Conservation (phyloP, 257 asterid species). For the Schizonepeta tenuifolia region DNA sequence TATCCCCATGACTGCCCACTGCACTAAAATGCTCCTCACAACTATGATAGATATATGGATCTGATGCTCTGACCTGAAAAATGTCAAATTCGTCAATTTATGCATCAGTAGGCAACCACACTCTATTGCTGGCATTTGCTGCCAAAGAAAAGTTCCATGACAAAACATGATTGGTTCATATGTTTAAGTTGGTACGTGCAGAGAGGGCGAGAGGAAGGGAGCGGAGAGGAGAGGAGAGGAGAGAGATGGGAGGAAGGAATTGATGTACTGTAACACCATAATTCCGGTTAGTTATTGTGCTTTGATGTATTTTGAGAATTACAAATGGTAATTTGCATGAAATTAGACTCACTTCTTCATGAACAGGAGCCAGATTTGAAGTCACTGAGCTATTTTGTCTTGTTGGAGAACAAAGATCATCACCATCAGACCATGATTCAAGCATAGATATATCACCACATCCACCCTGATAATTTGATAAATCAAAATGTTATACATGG, state of each 20-base stretch:
- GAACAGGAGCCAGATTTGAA: constrained; percentile 47
- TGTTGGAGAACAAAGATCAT: constrained; percentile 55
- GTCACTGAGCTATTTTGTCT: constrained; percentile 46
- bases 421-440: constrained; percentile 68
- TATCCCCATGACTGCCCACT: constrained; percentile 35
- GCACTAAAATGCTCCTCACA: constrained; percentile 64
- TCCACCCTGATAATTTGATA: constrained; percentile 55
- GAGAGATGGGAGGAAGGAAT: not conserved
- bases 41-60: constrained; percentile 60
- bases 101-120: constrained; percentile 26
- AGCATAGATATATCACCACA: constrained; percentile 47
- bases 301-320: constrained; percentile 10
- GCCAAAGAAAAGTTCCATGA: constrained; percentile 20
- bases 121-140: not conserved
- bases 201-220: constrained; percentile 10
- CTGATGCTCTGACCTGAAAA: constrained; percentile 65
- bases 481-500: constrained; percentile 31
- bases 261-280: not conserved
- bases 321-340: constrained; percentile 22
- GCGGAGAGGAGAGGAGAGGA: not conserved
- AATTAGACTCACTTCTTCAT: constrained; percentile 69
- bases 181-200: not conserved
- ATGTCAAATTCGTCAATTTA: constrained; percentile 25
- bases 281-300: constrained; percentile 21
- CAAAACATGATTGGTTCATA: not conserved